phyloP scores from a whole-genome alignment of 1,284 basidiomycete species.

The Ustilago xerochloae region DNA sequence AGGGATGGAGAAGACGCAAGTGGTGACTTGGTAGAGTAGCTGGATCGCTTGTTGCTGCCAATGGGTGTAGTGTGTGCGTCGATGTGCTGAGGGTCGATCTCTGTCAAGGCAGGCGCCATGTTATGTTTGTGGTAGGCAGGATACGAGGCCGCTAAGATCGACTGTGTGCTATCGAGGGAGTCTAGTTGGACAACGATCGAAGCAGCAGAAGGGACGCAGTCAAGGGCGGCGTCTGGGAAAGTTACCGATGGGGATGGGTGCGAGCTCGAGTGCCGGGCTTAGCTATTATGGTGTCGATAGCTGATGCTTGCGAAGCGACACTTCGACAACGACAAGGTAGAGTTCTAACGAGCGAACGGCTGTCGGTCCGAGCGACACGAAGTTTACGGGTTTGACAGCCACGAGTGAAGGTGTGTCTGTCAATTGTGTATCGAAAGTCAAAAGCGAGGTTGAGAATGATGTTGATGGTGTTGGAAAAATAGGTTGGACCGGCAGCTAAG shows the following conservation, averaged over 20 bases:
- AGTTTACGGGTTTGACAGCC: neutral
- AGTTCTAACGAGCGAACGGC: neutral
- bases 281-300: too few relatives aligned
- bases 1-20: slow-evolving; percentile 35
- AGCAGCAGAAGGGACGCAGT: neutral
- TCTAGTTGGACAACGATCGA: neutral
- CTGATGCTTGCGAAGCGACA: too few relatives aligned
- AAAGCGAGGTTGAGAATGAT: neutral
- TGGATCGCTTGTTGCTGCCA: slow-evolving; percentile 8
- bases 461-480: neutral
- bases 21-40: slow-evolving; percentile 13
- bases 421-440: neutral
- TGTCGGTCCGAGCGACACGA: neutral
- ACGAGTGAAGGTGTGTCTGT: neutral
- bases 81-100: slow-evolving; percentile 9
- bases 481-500: too few relatives aligned
- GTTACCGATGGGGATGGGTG: neutral
- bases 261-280: too few relatives aligned
- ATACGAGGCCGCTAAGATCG: neutral
- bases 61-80: slow-evolving; percentile 6
- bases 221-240: slow-evolving; percentile 7
- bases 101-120: slow-evolving; percentile 29
- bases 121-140: neutral
- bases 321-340: neutral
- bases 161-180: neutral